Conservation (phyloP, 306 rosid species). For the Rosa multiflora region DNA sequence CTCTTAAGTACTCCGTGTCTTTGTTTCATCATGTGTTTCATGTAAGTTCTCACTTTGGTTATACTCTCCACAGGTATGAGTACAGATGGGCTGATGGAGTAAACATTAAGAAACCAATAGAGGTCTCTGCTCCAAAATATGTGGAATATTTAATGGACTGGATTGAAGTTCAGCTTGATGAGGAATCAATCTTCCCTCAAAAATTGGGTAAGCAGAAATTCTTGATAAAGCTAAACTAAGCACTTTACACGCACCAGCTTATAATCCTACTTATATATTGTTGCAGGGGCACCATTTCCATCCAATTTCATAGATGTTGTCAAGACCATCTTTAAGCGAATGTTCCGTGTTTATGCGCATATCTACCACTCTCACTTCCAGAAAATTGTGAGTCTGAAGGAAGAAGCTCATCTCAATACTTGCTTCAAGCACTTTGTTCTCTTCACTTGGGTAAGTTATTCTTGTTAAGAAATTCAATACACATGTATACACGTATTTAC, state of each 20-base stretch:
- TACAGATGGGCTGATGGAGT: constrained; percentile 94
- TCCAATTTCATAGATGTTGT: constrained; percentile 73
- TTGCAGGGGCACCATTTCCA: constrained; percentile 73
- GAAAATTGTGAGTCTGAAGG: constrained; percentile 81
- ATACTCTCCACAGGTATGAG: constrained; percentile 54
- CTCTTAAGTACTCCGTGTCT: not conserved
- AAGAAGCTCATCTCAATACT: constrained; percentile 91
- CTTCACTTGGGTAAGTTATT: constrained; percentile 71
- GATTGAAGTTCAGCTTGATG: constrained; percentile 84
- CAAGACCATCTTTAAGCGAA: constrained; percentile 74
- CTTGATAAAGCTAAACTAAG: not conserved
- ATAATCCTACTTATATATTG: constrained; percentile 6
- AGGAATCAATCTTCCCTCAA: constrained; percentile 82
- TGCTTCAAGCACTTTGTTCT: constrained; percentile 94
- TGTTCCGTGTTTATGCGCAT: constrained; percentile 91
- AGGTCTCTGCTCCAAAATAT: constrained; percentile 91
- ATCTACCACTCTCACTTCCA: constrained; percentile 82
- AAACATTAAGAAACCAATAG: constrained; percentile 71
- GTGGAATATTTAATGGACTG: constrained; percentile 89
- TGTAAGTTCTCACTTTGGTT: constrained; percentile 18
- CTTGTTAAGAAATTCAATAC: not conserved
- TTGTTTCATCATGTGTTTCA: not conserved
- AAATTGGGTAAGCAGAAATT: constrained; percentile 51
- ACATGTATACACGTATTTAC: not conserved
- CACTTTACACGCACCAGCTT: not conserved